Conservation (phyloP, 768 basidiomycete species). For the Lanmaoa rubissima region DNA sequence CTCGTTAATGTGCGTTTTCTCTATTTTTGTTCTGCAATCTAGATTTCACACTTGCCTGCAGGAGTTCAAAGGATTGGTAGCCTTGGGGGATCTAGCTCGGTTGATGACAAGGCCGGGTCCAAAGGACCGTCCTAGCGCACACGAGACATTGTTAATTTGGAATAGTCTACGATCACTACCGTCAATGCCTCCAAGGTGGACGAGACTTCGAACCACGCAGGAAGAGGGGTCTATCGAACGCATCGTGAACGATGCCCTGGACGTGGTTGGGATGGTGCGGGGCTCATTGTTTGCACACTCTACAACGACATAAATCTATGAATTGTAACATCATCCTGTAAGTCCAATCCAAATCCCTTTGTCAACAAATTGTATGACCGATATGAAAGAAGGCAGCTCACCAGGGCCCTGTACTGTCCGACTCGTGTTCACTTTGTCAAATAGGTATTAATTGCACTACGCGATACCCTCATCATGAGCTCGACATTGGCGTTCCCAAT, state of each 20-base stretch:
- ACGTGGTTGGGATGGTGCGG: background rate
- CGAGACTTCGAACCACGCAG: background rate
- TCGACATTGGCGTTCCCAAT: background rate
- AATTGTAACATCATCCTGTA: background rate
- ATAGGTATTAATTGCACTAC: background rate
- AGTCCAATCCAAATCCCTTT: background rate
- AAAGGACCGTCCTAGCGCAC: background rate
- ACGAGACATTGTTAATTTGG: background rate
- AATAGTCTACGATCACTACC: background rate
- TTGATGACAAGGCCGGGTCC: background rate
- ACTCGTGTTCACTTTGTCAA: background rate
- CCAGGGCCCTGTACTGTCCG: background rate
- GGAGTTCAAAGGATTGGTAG: background rate
- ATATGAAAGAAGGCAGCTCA: background rate
- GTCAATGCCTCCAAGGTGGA: background rate
- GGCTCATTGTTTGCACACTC: background rate
- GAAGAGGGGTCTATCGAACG: background rate
- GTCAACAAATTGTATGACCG: background rate
- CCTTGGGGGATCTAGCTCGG: background rate
- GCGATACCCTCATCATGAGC: background rate
- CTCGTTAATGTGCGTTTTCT: background rate
- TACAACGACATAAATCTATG: background rate
- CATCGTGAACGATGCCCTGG: background rate
- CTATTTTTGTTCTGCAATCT: background rate
- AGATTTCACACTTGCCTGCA: background rate